Base-by-base conservation (phyloP, 2,329 filamentous ascomycete species). In the Drechslerella coelobrocha region DNA sequence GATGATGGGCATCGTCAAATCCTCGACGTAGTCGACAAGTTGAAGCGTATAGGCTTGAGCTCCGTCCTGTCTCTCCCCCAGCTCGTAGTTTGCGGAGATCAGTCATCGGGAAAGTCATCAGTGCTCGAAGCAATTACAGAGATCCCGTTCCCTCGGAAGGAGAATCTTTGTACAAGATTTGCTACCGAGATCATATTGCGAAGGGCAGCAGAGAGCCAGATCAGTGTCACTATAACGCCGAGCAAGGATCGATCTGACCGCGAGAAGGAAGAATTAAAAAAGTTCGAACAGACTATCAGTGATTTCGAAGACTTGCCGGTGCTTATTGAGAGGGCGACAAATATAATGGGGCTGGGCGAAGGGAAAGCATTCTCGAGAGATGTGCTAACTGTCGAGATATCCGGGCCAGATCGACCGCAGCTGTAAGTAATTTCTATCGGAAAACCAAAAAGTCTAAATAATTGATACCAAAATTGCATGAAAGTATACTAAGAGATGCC, bases 241-340 rank as follows among this genome's bases (percentile, higher is more conserved):
- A 47, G 75, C 1, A 74, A 75, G 2, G 60, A 72, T 0, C 75
- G 74, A 9, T 29, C 4, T 1, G 60, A 19, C 41, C 71, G 77
- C 1, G 77, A 77, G 51, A 74, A 75, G 1, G 76, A 78, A 1
- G 76, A 78, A n/a, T 74, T 81, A 19, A 75, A 75, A 0, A 74
- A 68, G 0, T 82, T 82, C 66, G 68, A 71, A 14, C 77, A 78
- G 24, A 76, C 71, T 1, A 78, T 80, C 27, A 65, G 48, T 1
- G 74, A 79, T 54, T 78, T 81, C 73, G 61, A 78, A 12, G 78
- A 82, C 5, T 78, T 88, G 0, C 77, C 80, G 0, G 74, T 76
- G 0, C 78, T 87, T n/a, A 82, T 88, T 24, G 79, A 82, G 2
- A 76, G 81, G 9, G 86, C 85, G 0, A 83, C 81, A 19, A 74